These are phyloP conservation scores for Megacollybia marginata DNA, from an alignment of 768 basidiomycete species.

Conservation along the genomic window DNA sequence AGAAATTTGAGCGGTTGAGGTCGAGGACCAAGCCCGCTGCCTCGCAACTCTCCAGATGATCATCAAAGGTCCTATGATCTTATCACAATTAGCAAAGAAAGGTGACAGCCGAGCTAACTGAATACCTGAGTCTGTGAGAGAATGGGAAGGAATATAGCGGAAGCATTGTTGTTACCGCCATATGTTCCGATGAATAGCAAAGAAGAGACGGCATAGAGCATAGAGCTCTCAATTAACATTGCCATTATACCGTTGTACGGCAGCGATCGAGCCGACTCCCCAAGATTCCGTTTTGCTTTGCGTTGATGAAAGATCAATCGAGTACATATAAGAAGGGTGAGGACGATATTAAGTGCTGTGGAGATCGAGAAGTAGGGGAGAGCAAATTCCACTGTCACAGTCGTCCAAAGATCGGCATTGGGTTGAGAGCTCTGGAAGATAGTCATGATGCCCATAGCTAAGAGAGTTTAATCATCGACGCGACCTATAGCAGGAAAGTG, in stretches of 20 bases:
- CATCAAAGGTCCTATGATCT: constrained; percentile 4
- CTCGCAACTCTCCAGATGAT: constrained; percentile 4
- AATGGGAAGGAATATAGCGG: constrained; percentile 12
- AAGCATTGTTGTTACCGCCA: constrained; percentile 8
- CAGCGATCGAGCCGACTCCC: constrained; percentile 1
- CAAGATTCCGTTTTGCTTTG: constrained; percentile 6
- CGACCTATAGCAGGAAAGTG: background rate
- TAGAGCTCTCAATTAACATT: constrained; percentile 27
- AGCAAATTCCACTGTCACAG: constrained; percentile 10
- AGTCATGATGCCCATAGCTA: constrained; percentile 10
- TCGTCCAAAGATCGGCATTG: constrained; percentile 8
- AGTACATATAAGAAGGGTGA: constrained; percentile 17
- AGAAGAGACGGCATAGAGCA: constrained; percentile 17
- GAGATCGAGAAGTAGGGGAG: constrained; percentile 20
- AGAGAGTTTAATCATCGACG: background rate
- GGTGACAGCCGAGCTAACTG: background rate
- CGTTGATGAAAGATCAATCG: constrained; percentile 17
- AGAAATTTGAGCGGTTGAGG: background rate
- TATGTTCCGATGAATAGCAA: constrained; percentile 21
- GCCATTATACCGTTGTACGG: constrained; percentile 18
- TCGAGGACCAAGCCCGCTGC: background rate
- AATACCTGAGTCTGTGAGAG: constrained; percentile 17
- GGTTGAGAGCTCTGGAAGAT: constrained; percentile 8
- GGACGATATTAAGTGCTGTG: constrained; percentile 18
- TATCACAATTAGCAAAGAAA: background rate